Base-by-base conservation (phyloP, 140 eudicot genomes). In the Oenanthe javanica region DNA sequence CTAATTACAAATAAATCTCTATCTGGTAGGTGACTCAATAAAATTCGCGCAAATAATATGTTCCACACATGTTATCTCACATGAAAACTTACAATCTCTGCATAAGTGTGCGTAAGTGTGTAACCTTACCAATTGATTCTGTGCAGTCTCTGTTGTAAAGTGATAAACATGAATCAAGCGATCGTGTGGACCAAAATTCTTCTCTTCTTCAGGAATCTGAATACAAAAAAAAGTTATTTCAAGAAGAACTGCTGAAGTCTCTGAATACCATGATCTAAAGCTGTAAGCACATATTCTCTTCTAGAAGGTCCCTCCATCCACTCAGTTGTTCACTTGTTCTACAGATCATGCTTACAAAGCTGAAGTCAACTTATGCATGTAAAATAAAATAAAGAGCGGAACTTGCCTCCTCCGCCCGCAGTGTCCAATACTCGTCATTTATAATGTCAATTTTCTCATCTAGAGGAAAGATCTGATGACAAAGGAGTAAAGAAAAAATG, bases 161-260 rank as follows among this genome's bases (percentile, higher is more conserved):
- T 92, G 96, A 79, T 92, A 92, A 43, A 92, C 97, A 89, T 92
- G 97, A 80, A 92, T 89, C 79, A 92, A 80, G 67, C 96, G 88
- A 77, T 89, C 92, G 54, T 85, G 81, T n/a, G 96, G 90, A 72
- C 96, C 90, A 42, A 92, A 83, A 75, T 87, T 89, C 89, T 89
- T 90, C 85, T 92, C 97, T 88, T 92, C 97, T 82, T 92, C 96
- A 2, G 97, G 96, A 81, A 90, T 86, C 97, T 92, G 84, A 72
- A 67, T 67, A 27, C 73, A 31, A 67, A 31, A 67, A 66, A 66
- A 0, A 66, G 1, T 4, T 52, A 52, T 52, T 15, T 16, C 16
- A 66, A 27, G 27, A 27, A 23, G 15, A 13, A 11, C 18, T 64
- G 67, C 31, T 57, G 31, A 21, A 23, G 13, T 21, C 67, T 7